phyloP scores from a whole-genome alignment of 2,329 filamentous ascomycete species.

The Cucurbitaria berberidis region DNA sequence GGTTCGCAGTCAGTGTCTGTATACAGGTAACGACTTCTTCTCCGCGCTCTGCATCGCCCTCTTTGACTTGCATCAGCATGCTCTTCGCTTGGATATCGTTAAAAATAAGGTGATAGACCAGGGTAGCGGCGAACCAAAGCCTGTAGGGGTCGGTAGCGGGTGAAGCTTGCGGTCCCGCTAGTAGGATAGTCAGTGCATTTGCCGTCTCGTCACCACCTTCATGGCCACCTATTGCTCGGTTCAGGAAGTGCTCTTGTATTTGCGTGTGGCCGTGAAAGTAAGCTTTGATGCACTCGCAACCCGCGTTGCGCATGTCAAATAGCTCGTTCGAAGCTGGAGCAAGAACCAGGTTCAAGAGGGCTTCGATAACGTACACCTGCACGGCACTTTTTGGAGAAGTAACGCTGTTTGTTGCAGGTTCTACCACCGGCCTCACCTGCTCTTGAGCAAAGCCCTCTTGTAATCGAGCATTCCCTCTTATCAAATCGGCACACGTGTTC shows the following conservation, averaged over 20 bases:
- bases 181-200: slow-evolving; percentile 84
- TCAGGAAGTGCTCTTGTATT: slow-evolving; percentile 84
- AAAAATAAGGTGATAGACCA: slow-evolving; percentile 84
- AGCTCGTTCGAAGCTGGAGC: slow-evolving; percentile 69
- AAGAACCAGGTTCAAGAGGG: slow-evolving; percentile 81
- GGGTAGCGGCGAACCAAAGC: slow-evolving; percentile 85
- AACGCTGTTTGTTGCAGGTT: slow-evolving; percentile 50
- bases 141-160: slow-evolving; percentile 81
- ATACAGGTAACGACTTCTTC: slow-evolving; percentile 96
- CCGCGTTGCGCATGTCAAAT: slow-evolving; percentile 82
- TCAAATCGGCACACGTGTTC: slow-evolving; percentile 84
- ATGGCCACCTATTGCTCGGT: slow-evolving; percentile 88
- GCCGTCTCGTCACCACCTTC: slow-evolving; percentile 79
- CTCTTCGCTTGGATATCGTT: slow-evolving; percentile 81
- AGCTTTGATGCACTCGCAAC: slow-evolving; percentile 88
- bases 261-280: slow-evolving; percentile 84
- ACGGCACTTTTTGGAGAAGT: slow-evolving; percentile 58
- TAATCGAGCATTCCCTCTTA: slow-evolving; percentile 76
- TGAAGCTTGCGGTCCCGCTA: slow-evolving; percentile 68
- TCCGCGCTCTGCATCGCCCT: slow-evolving; percentile 85
- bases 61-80: slow-evolving; percentile 79
- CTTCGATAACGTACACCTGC: slow-evolving; percentile 90
- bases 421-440: slow-evolving; percentile 70
- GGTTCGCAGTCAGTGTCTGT: slow-evolving; percentile 82
- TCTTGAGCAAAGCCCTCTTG: slow-evolving; percentile 91